Evolutionary conservation across 2,329 filamentous ascomycete genomes (phyloP), one percentile per base, ranked within the genome.

Genomic region (Lomentospora prolificans): DNA sequence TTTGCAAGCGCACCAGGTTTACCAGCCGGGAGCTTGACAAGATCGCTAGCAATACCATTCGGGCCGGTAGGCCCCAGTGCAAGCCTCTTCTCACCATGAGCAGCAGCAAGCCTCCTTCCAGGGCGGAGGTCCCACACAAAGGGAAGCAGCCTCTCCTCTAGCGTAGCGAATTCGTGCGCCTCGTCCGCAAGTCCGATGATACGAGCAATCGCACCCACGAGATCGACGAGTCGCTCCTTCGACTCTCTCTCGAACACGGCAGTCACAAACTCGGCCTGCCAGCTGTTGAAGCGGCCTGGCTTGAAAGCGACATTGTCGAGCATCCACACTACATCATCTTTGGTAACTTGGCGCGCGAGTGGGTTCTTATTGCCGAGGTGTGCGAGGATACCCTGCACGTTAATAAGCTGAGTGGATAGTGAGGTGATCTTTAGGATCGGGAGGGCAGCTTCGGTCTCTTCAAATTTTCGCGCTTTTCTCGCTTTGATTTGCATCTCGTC

Each of bases 261-360:
- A 2, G 87, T 82, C 0, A 95, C 84, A 59, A 91, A 90, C 66
- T 96, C 89, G 25, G 87, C 87, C 64, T 88, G 78, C 90, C 90
- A 96, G 54, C 66, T 68, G 55, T 70, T 72, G 2, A 70, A 68
- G 57, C 68, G 63, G 17, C 71, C 64, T 50, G 73, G 70, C 58
- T 82, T 81, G 67, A 86, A 92, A 3, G 90, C 91, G 2, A 88
- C 92, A 64, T 94, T 96, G 72, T 97, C 90, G 51, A 96, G 75
- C 6, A 96, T 74, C 92, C 92, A 96, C 41, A 96, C 84, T 12
- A 81, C 82, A 67, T 96, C 87, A 39, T 80, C 71, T 14, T 76
- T 74, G 55, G 82, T 78, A 50, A 89, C 79, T 31, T 76, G 72
- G 50, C 78, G 78, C 1, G 79, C 75, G 10, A 85, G 71, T 1